Conservation (phyloP, 2,329 filamentous ascomycete genomes). For the Diaporthe citriasiana region DNA sequence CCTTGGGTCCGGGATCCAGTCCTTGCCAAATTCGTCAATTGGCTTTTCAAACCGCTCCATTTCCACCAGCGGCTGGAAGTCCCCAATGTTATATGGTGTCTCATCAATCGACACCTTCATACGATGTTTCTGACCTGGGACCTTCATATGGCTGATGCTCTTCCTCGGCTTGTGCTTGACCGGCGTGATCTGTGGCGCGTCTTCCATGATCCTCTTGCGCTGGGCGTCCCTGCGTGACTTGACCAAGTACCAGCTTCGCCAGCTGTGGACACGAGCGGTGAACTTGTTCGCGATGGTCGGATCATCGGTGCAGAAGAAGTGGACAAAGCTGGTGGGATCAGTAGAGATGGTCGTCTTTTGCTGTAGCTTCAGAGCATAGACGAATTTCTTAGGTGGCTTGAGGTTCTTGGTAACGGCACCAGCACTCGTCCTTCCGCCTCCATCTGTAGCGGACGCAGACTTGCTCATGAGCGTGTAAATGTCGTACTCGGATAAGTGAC, state of each 20-base stretch:
- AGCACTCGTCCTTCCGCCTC: conserved; percentile 68
- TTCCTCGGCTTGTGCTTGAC: conserved; percentile 50
- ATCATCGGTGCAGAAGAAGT: conserved; percentile 91
- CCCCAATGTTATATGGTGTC: conserved; percentile 73
- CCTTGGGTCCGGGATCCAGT: conserved; percentile 51
- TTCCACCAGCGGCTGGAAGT: conserved; percentile 78
- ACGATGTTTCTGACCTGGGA: conserved; percentile 51
- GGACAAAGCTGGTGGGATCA: conserved; percentile 87
- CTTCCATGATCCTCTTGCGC: conserved; percentile 48
- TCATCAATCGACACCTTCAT: conserved; percentile 61
- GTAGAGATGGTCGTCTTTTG: conserved; percentile 89
- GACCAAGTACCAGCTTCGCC: conserved; percentile 94
- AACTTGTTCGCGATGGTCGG: conserved; percentile 75
- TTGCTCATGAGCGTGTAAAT: conserved; percentile 79
- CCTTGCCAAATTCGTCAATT: conserved; percentile 64
- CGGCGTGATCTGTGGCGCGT: conserved; percentile 49
- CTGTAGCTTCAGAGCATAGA: conserved; percentile 92
- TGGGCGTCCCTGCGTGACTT: conserved; percentile 57
- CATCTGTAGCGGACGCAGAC: conserved; percentile 43
- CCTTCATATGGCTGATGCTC: conserved; percentile 49
- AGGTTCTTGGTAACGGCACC: conserved; percentile 67
- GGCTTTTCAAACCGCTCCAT: conserved; percentile 70
- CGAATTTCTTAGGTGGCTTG: conserved; percentile 86
- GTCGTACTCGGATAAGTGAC: conserved; percentile 92
- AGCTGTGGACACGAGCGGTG: conserved; percentile 79